Evolutionary conservation across 1,139 yeast species (phyloP).

Genomic region (Pichia sp.): DNA sequence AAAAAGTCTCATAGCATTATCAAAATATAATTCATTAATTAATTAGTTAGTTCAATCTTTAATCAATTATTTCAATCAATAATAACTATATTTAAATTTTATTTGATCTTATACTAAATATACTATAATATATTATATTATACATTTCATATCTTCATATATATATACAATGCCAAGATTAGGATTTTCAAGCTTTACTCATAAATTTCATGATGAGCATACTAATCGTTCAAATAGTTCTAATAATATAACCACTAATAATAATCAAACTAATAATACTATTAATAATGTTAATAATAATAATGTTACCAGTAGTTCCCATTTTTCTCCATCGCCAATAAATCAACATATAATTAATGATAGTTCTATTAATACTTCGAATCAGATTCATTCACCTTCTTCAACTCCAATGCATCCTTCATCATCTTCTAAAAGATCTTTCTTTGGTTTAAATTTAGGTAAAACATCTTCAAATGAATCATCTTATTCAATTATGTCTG

Average conservation of each 20-base stretch:
- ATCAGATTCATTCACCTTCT: background rate
- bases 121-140: no score
- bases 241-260: background rate
- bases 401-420: slow-evolving; percentile 10
- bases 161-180: slow-evolving; percentile 13
- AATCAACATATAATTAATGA: no score
- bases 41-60: no score
- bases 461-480: slow-evolving; percentile 27
- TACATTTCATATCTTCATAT: no score
- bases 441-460: slow-evolving; percentile 27
- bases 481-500: slow-evolving; percentile 20
- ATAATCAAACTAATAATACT: background rate
- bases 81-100: no score
- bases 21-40: no score
- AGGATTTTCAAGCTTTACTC: slow-evolving; percentile 14
- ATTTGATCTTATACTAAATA: no score
- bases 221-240: background rate
- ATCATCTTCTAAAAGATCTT: slow-evolving; percentile 26
- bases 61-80: no score
- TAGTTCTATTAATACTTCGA: no score
- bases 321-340: no score
- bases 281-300: background rate
- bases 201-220: slow-evolving; percentile 12
- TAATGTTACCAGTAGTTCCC: no score
- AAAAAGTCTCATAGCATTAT: no score